Percentiles rank a stretch among this genome's conserved stretches.
phyloP scores from a whole-genome alignment of 305 asterid genomes.

The Fraxinus greggii region DNA sequence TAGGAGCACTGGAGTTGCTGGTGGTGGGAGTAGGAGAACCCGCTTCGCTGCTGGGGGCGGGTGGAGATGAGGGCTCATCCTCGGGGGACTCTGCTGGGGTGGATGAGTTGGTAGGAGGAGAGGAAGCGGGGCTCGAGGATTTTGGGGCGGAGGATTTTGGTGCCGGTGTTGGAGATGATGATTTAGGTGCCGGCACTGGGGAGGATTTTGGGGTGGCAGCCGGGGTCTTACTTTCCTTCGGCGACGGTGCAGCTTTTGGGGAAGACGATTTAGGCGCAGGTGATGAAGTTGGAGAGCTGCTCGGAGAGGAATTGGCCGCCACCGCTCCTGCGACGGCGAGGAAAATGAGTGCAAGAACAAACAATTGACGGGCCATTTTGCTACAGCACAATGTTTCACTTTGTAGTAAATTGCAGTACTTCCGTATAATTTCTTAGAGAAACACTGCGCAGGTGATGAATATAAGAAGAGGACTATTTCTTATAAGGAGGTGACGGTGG shows the following conservation, averaged over 20 bases:
- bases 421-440: not conserved
- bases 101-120: not conserved
- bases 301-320: not conserved
- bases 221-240: not conserved
- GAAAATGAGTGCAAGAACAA: conserved; percentile 23
- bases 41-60: conserved; percentile 31
- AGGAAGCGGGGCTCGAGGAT: conserved; percentile 17
- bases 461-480: not conserved
- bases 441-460: not conserved
- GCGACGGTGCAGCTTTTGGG: not conserved
- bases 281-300: conserved; percentile 5
- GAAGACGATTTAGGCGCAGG: not conserved
- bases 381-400: not conserved
- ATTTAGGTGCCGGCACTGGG: not conserved
- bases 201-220: conserved; percentile 12
- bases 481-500: not conserved
- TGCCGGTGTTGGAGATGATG: conserved; percentile 11
- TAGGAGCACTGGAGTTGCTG: not conserved
- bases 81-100: not conserved
- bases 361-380: conserved; percentile 23
- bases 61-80: conserved; percentile 33
- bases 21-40: conserved; percentile 10
- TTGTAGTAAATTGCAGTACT: not conserved
- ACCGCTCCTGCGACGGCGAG: conserved; percentile 14
- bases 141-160: not conserved